These are phyloP conservation scores for Candida andamanensis DNA, from an alignment of 805 yeast species.

Conservation along the genomic window DNA sequence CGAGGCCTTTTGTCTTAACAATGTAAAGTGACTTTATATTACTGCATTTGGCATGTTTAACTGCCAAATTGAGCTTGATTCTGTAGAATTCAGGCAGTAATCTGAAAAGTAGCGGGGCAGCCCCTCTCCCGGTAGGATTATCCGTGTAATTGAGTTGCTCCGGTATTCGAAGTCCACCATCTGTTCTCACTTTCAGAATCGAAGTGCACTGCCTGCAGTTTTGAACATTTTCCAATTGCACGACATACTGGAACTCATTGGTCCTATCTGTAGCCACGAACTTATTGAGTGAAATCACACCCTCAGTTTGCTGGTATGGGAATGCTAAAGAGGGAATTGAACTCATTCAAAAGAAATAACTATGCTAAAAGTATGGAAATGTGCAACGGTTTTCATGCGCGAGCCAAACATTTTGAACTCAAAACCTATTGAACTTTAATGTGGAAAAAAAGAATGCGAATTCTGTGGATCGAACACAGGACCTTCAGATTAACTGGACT, in stretches of 20 bases:
- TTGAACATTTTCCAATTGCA: slow-evolving; percentile 15
- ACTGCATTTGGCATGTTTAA: slow-evolving; percentile 9
- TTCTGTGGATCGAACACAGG: slow-evolving; percentile 81
- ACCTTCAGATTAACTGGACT: slow-evolving; percentile 59
- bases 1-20: slow-evolving; percentile 21
- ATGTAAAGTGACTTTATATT: slow-evolving; percentile 22
- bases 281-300: slow-evolving; percentile 15
- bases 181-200: slow-evolving; percentile 14
- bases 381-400: no score
- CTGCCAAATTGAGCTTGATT: slow-evolving; percentile 26
- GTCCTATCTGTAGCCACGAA: slow-evolving; percentile 22
- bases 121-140: slow-evolving; percentile 10
- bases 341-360: no score
- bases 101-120: slow-evolving; percentile 27
- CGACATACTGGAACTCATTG: slow-evolving; percentile 18
- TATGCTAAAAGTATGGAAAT: no score
- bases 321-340: slow-evolving; percentile 18
- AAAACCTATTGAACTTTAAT: no score
- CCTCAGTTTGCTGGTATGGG: slow-evolving; percentile 19
- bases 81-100: slow-evolving; percentile 18
- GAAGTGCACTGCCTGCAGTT: slow-evolving; percentile 15
- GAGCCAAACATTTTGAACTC: no score
- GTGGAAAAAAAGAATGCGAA: slow-evolving; percentile 43
- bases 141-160: slow-evolving; percentile 23
- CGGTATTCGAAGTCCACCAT: slow-evolving; percentile 9